Percentiles rank a stretch among this genome's conserved stretches.
These are phyloP conservation scores for Gliomastix tumulicola DNA, from an alignment of 2,329 filamentous ascomycete species.

Conservation along the genomic window DNA sequence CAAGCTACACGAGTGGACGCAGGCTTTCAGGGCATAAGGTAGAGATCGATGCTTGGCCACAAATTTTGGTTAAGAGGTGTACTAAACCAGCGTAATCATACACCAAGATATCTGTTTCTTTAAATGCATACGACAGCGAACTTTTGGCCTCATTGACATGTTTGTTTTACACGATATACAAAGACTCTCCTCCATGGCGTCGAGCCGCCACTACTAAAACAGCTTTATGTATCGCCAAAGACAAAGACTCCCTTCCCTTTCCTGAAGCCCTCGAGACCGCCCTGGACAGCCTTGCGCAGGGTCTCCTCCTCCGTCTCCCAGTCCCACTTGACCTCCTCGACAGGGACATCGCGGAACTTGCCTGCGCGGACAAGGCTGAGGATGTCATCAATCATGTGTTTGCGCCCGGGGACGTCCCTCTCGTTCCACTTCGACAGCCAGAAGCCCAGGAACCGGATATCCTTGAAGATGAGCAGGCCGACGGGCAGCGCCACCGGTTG, in stretches of 20 bases:
- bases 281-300: constrained; percentile 69
- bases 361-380: constrained; percentile 67
- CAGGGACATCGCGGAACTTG: constrained; percentile 75
- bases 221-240: constrained; percentile 56
- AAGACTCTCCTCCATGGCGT: too few species aligned
- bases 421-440: constrained; percentile 92
- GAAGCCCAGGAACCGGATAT: constrained; percentile 84
- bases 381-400: constrained; percentile 77
- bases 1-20: constrained; percentile 86
- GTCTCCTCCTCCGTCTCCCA: constrained; percentile 68
- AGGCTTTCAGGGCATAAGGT: constrained; percentile 71
- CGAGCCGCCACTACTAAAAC: too few species aligned
- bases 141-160: too few species aligned
- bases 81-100: too few species aligned
- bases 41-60: too few species aligned
- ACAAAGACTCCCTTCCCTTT: constrained; percentile 87
- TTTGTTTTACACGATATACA: too few species aligned
- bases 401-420: constrained; percentile 64
- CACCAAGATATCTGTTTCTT: too few species aligned
- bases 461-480: constrained; percentile 86
- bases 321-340: constrained; percentile 76
- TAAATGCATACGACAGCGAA: too few species aligned
- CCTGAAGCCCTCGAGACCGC: constrained; percentile 76
- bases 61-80: too few species aligned
- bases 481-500: constrained; percentile 78